Base-by-base conservation (phyloP, 225 moss, liverwort and hornwort genomes). In the Climacium dendroides region DNA sequence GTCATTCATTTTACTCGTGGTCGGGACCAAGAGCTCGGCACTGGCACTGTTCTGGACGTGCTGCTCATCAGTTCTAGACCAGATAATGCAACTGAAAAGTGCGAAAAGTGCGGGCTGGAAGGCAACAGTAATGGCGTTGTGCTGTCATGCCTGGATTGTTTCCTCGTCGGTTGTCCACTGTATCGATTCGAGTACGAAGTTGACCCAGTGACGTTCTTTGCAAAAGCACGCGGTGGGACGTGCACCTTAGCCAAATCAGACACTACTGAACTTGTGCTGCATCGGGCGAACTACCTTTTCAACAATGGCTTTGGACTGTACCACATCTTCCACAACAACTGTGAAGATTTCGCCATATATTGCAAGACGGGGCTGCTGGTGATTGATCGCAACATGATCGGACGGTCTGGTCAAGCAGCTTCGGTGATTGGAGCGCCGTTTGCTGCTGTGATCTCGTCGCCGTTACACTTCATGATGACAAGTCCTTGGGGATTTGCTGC, bases 331-430 rank as follows among this genome's bases (percentile, higher is more conserved):
- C 95, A 92, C 85, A 98, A 98, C 90, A 98, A 98, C 73, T 98
- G 98, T 74, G 98, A 98, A 90, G 98, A 98, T 59, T 98, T 98
- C 84, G 98, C 98, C 79, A 98, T 98, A 34, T 98, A 98, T 59
- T 97, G 98, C 92, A 98, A 98, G 89, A 98, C 98, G 23, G 98
- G 96, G 59, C 89, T 98, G 75, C 86, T 98, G 74, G 94, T 97
- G n/a, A 58, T 97, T 23, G 97, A 98, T 50, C 92, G 94, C 34
- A 95, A 94, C 82, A 87, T 94, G 82, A 95, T 98, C 66, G 98
- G 97, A n/a, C 92, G 98, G 29, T 97, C 97, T 81, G 98, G 98
- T 43, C 98, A 99, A 91, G 97, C 98, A 43, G 97, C 98, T 37
- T 99, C 98, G 71, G 89, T 99, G 39, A 89, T 99, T 60, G 98